Conservation (phyloP, 2,329 filamentous ascomycete species). For the Colletotrichum sansevieriae region DNA sequence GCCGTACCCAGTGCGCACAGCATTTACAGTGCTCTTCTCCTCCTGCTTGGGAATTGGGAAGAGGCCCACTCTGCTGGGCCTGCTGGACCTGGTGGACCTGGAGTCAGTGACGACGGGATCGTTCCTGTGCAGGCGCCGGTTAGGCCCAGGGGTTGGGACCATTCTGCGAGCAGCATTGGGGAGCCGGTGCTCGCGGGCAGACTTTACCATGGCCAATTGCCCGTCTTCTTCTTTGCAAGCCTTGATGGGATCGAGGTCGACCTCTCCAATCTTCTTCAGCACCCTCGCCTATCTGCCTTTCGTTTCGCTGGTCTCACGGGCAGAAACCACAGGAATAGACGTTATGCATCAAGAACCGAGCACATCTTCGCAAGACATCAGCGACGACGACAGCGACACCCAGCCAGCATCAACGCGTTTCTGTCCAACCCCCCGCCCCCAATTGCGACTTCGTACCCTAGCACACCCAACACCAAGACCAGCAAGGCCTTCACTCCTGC, state of each 20-base stretch:
- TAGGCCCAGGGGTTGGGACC: slow-evolving; percentile 32
- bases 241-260: background rate
- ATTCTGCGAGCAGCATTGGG: slow-evolving; percentile 28
- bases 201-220: slow-evolving; percentile 1
- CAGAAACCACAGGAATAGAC: slow-evolving; percentile 1
- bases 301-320: background rate
- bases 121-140: no score
- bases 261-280: background rate
- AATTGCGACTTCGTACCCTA: background rate
- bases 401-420: background rate
- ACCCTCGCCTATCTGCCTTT: background rate
- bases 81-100: background rate
- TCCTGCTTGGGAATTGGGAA: background rate
- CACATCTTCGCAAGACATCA: slow-evolving; percentile 1
- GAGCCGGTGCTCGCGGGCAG: slow-evolving; percentile 14
- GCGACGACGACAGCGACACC: background rate
- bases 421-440: background rate
- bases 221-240: background rate
- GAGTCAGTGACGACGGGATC: slow-evolving; percentile 38
- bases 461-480: no score
- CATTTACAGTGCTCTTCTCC: slow-evolving; percentile 7
- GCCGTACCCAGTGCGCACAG: slow-evolving; percentile 12
- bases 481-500: slow-evolving; percentile 1
- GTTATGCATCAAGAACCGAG: slow-evolving; percentile 3
- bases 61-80: background rate